Evolutionary conservation across 176 grass and related monocot genomes (phyloP).

Genomic region (Oryza rufipogon): DNA sequence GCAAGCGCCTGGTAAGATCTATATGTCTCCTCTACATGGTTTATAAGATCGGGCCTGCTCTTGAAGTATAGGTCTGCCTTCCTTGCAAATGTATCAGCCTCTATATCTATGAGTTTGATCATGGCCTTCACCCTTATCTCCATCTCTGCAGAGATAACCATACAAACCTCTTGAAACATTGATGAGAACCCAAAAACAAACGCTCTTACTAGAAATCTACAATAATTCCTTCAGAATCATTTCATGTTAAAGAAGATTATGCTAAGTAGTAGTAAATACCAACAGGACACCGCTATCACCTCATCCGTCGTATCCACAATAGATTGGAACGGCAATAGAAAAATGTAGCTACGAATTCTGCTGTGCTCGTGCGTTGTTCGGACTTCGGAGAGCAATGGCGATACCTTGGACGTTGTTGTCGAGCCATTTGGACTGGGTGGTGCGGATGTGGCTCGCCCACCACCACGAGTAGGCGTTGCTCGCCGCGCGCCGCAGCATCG

Average conservation of each 20-base stretch:
- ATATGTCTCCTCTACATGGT: slow-evolving; percentile 70
- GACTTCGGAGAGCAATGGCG: neutral
- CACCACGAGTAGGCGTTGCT: slow-evolving; percentile 76
- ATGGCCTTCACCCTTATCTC: slow-evolving; percentile 69
- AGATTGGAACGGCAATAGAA: neutral
- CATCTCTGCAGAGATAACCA: slow-evolving; percentile 55
- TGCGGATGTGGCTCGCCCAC: slow-evolving; percentile 71
- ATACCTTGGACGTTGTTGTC: slow-evolving; percentile 58
- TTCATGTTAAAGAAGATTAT: slow-evolving; percentile 6
- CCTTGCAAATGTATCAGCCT: slow-evolving; percentile 67
- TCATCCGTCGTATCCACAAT: neutral
- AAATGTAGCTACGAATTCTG: neutral
- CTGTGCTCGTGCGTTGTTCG: neutral
- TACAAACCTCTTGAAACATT: neutral
- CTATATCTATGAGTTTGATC: slow-evolving; percentile 77
- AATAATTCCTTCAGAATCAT: neutral
- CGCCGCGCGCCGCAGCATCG: slow-evolving; percentile 61
- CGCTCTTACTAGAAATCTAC: neutral
- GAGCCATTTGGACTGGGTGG: slow-evolving; percentile 67
- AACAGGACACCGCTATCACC: neutral
- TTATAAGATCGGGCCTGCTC: slow-evolving; percentile 63
- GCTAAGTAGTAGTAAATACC: neutral
- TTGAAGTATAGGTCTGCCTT: slow-evolving; percentile 79
- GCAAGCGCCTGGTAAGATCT: slow-evolving; percentile 63
- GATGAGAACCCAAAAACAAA: neutral